Conservation (phyloP, 257 asterid genomes). For the Lithospermum erythrorhizon region DNA sequence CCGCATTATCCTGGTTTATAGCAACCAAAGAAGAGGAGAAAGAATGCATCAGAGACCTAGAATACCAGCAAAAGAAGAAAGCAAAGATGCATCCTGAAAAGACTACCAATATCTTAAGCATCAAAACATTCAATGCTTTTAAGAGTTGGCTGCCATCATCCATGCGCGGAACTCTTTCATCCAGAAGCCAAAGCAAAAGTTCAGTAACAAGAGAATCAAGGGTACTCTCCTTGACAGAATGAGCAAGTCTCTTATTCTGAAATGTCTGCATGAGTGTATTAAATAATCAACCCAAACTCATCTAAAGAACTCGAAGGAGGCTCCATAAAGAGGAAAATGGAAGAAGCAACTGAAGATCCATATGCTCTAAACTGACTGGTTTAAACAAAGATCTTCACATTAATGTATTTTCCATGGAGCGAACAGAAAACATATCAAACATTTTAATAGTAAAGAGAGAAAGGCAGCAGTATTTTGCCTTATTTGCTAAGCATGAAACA, state of each 20-base stretch:
- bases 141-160: constrained; percentile 99
- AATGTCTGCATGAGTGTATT: constrained; percentile 53
- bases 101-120: constrained; percentile 88
- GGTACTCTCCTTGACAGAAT: constrained; percentile 85
- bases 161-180: constrained; percentile 95
- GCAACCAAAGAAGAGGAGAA: constrained; percentile 11
- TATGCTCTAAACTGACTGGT: no score
- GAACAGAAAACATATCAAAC: background rate
- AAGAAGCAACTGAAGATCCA: background rate
- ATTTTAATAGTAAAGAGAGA: background rate
- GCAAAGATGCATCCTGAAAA: constrained; percentile 4
- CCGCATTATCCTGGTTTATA: constrained; percentile 76
- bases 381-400: no score
- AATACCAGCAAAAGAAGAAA: constrained; percentile 6
- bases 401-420: background rate
- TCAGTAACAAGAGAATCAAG: constrained; percentile 87
- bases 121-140: constrained; percentile 92
- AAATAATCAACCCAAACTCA: background rate
- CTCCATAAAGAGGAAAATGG: background rate
- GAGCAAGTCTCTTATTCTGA: constrained; percentile 81
- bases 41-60: constrained; percentile 4
- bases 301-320: background rate
- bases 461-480: constrained; percentile 34
- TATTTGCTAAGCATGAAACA: constrained; percentile 92
- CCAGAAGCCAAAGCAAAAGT: constrained; percentile 96